These are phyloP conservation scores for Endothia cerciana DNA, from an alignment of 2,329 filamentous ascomycete genomes.

Conservation along the genomic window DNA sequence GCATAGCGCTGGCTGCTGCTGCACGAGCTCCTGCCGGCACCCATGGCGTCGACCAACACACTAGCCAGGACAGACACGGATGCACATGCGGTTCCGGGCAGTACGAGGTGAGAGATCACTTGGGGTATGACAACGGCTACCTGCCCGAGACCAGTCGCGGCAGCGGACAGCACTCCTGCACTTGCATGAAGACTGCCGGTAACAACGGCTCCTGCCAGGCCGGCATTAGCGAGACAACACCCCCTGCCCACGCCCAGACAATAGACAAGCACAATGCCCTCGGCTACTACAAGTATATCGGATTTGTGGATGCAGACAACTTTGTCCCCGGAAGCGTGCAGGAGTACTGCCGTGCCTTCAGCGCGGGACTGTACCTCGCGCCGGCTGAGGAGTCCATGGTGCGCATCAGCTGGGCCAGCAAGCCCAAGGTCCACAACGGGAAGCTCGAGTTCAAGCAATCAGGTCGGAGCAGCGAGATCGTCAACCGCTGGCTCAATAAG, in stretches of 20 bases:
- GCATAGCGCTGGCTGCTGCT: slow-evolving; percentile 36
- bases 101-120: neutral
- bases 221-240: too few species aligned
- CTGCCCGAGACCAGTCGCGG: slow-evolving; percentile 5
- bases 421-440: slow-evolving; percentile 38
- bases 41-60: neutral
- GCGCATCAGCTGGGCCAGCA: slow-evolving; percentile 39
- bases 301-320: slow-evolving; percentile 42
- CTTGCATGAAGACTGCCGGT: neutral
- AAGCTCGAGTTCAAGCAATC: slow-evolving; percentile 34
- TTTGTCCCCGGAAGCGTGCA: slow-evolving; percentile 36
- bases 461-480: slow-evolving; percentile 38
- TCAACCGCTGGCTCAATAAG: slow-evolving; percentile 39
- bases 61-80: neutral
- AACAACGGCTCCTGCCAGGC: neutral
- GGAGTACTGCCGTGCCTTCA: slow-evolving; percentile 40
- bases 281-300: slow-evolving; percentile 35
- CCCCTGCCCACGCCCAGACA: neutral
- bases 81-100: neutral
- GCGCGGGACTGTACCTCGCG: slow-evolving; percentile 37
- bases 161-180: slow-evolving; percentile 3
- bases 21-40: slow-evolving; percentile 16
- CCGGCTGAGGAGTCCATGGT: slow-evolving; percentile 36
- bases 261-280: neutral
- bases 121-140: slow-evolving; percentile 11